Evolutionary conservation across 2,329 filamentous ascomycete genomes (phyloP), one percentile per base, ranked within the genome.

Genomic region (Claviceps citrina): DNA sequence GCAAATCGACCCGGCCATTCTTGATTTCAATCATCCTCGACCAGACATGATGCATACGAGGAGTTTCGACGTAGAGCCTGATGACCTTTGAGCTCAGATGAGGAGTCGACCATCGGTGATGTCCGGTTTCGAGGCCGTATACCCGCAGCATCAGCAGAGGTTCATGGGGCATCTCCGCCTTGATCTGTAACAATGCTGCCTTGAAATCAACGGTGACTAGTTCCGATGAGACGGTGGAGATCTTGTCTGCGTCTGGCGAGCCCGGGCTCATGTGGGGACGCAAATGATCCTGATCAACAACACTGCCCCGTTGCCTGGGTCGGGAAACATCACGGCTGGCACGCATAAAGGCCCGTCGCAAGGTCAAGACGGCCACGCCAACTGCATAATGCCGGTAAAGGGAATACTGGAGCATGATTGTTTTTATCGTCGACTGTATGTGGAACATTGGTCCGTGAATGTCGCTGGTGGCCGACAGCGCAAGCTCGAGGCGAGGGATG

Each of bases 101-200:
- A 0, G 91, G 89, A 5, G 79, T 72, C 2, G 85, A 79, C 82
- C 87, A 95, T 50, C 89, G 71, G 57, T 95, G 86, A 9, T 81
- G 78, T 5, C 87, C 87, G 35, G 78, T 74, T 50, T 94, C 84
- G 30, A 96, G 56, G 8, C 77, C 75, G 55, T 89, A 89, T 8
- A 95, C 66, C 46, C 95, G 89, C 2, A 96, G 52, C 84, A 98
- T 87, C 58, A 96, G 67, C 0, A 78, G 74, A n/a, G 91, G 93
- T 51, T 96, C 87, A 15, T 79, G 68, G 1, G 91, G 89, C 74
- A 96, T 78, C 33, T 79, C 78, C 5, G 82, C 84, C 60, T 96
- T 96, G 48, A 96, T 60, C 54, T 96, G 89, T 16, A 96, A 63
- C 26, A 95, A 70, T 1, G 77, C 74, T 5, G 81, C 78, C 58